phyloP scores from a whole-genome alignment of 768 basidiomycete genomes.

The Amanita molliuscula region DNA sequence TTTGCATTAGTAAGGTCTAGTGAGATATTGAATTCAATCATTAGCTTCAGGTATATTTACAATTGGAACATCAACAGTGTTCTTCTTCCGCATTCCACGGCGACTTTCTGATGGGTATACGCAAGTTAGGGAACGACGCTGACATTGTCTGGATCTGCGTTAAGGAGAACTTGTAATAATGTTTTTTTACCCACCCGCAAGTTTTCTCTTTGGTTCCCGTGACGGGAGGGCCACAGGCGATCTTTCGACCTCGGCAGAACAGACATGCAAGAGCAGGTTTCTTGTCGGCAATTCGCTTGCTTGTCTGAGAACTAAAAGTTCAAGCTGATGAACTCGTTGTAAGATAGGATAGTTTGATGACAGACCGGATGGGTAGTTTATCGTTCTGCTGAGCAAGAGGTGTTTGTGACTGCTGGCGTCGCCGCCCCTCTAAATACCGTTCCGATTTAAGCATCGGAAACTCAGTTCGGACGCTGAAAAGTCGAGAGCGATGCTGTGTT shows the following conservation, averaged over 20 bases:
- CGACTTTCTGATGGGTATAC: constrained; percentile 64
- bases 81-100: constrained; percentile 56
- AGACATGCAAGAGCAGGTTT: constrained; percentile 56
- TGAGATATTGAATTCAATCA: background rate
- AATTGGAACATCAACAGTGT: constrained; percentile 17
- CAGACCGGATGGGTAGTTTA: background rate
- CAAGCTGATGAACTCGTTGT: constrained; percentile 10
- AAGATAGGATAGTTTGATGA: background rate
- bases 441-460: background rate
- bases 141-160: constrained; percentile 49
- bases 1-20: background rate
- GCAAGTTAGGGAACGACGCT: constrained; percentile 56
- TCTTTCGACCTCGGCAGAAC: constrained; percentile 60
- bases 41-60: constrained; percentile 10
- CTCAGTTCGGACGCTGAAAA: background rate
- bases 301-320: constrained; percentile 19
- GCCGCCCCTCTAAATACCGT: background rate
- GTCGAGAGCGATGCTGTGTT: background rate
- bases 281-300: constrained; percentile 20
- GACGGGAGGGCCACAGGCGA: constrained; percentile 53
- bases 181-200: constrained; percentile 47
- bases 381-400: background rate
- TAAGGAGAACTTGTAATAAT: too few species aligned
- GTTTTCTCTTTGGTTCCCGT: constrained; percentile 43
- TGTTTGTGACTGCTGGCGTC: background rate